Evolutionary conservation across 768 basidiomycete species (phyloP), one percentile per base, ranked within the genome.

Genomic region (Suillus spraguei): DNA sequence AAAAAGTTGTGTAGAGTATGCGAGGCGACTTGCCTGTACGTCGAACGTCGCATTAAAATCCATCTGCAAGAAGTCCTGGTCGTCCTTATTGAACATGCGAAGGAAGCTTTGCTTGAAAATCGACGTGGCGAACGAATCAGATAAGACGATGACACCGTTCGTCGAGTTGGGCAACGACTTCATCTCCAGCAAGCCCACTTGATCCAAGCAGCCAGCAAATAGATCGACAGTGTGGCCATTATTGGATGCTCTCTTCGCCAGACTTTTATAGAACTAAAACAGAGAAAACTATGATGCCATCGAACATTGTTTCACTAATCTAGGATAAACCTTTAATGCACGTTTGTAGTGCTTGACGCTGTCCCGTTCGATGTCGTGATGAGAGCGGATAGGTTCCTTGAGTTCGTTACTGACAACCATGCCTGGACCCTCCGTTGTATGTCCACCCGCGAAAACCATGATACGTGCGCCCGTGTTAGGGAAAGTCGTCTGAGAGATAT

Each of bases 301-400:
- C 17, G 17, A n/a, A 4, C 10, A 5, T n/a, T 20, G n/a, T n/a
- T n/a, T 46, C 17, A 1, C 17, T 20, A 61, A 28, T 20, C 2
- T 59, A 53, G 10, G 11, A 69, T 81, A 59, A 65, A 96, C 96
- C 88, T 99, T 99, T 65, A 88, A 86, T 16, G 97, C 95, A 53
- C 95, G 90, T 80, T 97, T 99, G 81, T 90, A 99, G 73, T 99
- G 95, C 77, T 98, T 99, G 50, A 91, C 96, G 65, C 87, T 91
- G 75, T 99, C 97, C n/a, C 95, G 84, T 71, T 99, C 97, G 70
- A 99, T 99, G 71, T 99, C 97, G 78, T 99, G 97, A 74, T 99
- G 97, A 10, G 95, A 97, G 60, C 97, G 91, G 66, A 99, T 98
- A 99, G n/a, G n/a, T n/a, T n/a, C n/a, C n/a, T n/a, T n/a, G n/a